A percentile compares a stretch with the other conserved stretches of the same genome.
phyloP scores from a whole-genome alignment of 2,329 filamentous ascomycete genomes.

The Phoma herbarum region DNA sequence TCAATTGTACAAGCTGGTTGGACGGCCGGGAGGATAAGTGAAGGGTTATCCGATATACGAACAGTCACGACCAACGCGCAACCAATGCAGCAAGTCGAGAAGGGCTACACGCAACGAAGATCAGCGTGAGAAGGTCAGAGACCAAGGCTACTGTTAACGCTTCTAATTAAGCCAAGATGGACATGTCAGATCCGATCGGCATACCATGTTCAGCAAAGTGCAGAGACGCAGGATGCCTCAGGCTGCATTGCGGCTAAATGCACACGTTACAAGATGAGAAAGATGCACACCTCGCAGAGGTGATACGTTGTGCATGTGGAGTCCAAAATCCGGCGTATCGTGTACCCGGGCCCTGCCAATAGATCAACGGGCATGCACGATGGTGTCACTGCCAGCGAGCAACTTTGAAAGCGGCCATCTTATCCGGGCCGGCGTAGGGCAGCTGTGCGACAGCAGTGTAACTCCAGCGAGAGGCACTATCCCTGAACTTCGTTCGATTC shows the following conservation, averaged over 20 bases:
- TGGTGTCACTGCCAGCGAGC: conserved; percentile 8
- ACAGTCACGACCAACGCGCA: neutral
- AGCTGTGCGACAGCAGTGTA: neutral
- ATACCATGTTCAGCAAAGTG: neutral
- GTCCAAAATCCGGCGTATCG: neutral
- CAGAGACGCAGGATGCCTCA: neutral
- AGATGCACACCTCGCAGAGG: conserved; percentile 2
- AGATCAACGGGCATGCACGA: conserved; percentile 2
- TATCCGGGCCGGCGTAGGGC: conserved; percentile 3
- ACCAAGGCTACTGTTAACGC: neutral
- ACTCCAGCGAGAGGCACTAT: neutral
- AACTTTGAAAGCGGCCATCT: conserved; percentile 7
- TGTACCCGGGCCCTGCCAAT: neutral
- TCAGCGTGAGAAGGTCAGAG: neutral
- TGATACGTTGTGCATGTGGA: neutral
- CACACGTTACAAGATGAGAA: neutral
- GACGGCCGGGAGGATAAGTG: conserved; percentile 62
- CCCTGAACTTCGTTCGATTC: neutral
- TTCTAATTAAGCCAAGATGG: neutral
- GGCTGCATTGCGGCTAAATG: conserved; percentile 2
- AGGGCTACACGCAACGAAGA: neutral
- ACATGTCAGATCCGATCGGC: neutral
- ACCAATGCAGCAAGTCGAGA: neutral
- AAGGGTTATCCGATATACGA: neutral
- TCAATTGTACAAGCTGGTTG: conserved; percentile 67